Percentiles rank a stretch among this genome's conserved stretches.
These are phyloP conservation scores for Penicillium canariense DNA, from an alignment of 495 filamentous ascomycete genomes.

Conservation along the genomic window DNA sequence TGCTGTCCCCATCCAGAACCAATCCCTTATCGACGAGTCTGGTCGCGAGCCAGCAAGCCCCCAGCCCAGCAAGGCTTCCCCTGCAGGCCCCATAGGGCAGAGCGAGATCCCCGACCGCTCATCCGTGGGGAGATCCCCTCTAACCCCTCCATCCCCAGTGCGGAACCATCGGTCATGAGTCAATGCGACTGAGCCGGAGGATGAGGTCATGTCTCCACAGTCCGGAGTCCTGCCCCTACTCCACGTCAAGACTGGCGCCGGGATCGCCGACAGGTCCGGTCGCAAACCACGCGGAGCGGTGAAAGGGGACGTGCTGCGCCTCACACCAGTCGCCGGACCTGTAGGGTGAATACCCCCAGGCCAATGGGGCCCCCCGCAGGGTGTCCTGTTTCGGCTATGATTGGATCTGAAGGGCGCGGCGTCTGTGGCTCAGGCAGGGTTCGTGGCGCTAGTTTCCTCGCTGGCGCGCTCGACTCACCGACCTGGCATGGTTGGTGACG, in stretches of 20 bases:
- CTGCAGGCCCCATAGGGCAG: constrained; percentile 7
- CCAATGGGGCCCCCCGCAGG: neutral
- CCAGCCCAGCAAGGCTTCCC: neutral
- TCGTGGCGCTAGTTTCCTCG: constrained; percentile 17
- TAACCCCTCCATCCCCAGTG: neutral
- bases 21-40: neutral
- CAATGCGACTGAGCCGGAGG: neutral
- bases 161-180: constrained; percentile 1
- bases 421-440: constrained; percentile 21
- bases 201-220: neutral
- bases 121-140: neutral
- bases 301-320: constrained; percentile 25
- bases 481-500: constrained; percentile 13
- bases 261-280: constrained; percentile 21
- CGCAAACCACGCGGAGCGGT: constrained; percentile 12
- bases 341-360: neutral
- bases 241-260: constrained; percentile 12
- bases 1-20: neutral
- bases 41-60: neutral
- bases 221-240: neutral
- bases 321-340: constrained; percentile 6
- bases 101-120: neutral
- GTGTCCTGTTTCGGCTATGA: neutral
- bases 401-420: neutral
- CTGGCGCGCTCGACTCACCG: constrained; percentile 15